Base-by-base conservation (phyloP, 192 early-diverging fungal genomes). In the Pilobolus umbonatus region DNA sequence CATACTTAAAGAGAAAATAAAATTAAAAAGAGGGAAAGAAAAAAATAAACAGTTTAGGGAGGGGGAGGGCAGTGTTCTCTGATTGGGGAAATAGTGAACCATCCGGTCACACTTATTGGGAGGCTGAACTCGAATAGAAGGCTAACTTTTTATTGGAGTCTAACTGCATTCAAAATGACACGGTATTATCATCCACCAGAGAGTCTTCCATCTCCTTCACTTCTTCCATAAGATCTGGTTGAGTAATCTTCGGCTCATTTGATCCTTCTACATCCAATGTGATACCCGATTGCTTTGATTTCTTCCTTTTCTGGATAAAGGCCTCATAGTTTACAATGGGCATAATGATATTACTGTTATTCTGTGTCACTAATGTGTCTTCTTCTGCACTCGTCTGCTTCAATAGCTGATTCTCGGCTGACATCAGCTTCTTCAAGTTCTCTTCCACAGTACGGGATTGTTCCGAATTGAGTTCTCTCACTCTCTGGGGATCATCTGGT, bases 401-500 rank as follows among this genome's bases (percentile, higher is more conserved):
- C 35, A 44, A 44, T 11, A 46, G 44, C 21, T 59, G 57, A 24
- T 46, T 57, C 44, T 65, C 64, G 11, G 55, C 56, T 14, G 64
- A 48, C 64, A 65, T 65, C 8, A 82, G 51, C 29, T 65, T 57
- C 44, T 78, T 75, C 42, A 82, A 49, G 36, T 79, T 82, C 5
- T 76, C 72, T 68, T 82, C 78, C 11, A 82, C 75, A 9, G 77
- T 69, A 19, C 75, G 67, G 10, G 78, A 79, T 66, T 82, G 75
- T 38, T 79, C 69, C 15, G 78, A 72, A 22, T 77, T 82, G 2
- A 79, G 54, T 36, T 79, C 73, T 30, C 77, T 59, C 22, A 81
- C 69, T 43, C 57, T 70, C 63, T 77, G 75, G 17, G 73, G 75
- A 55, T 82, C 74, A 25, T 70, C 68, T n/a, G 75, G 71, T 43